These are phyloP conservation scores for Talaromyces albobiverticillius DNA, from an alignment of 2,329 filamentous ascomycete species.

Conservation along the genomic window DNA sequence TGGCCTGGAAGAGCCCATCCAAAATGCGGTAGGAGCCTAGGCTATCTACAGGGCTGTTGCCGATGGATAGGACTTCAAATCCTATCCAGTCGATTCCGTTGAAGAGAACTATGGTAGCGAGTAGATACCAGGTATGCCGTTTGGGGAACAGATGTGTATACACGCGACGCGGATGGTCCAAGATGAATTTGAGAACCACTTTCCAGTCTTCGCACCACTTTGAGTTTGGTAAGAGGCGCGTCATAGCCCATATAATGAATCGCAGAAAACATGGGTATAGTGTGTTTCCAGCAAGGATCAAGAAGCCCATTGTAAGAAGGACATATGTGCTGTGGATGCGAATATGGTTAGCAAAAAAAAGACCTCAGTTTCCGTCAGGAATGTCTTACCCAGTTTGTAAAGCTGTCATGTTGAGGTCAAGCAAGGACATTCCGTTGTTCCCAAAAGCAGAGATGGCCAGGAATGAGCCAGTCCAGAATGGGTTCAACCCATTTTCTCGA, in stretches of 20 bases:
- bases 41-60: constrained; percentile 54
- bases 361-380: neutral
- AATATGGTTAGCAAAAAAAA: neutral
- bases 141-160: constrained; percentile 57
- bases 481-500: constrained; percentile 46
- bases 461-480: constrained; percentile 49
- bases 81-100: constrained; percentile 64
- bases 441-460: constrained; percentile 56
- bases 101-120: constrained; percentile 59
- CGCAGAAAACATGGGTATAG: constrained; percentile 64
- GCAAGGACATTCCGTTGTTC: constrained; percentile 54
- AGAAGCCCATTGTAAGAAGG: constrained; percentile 50
- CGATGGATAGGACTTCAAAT: constrained; percentile 65
- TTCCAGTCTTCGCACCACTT: constrained; percentile 29
- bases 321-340: constrained; percentile 31
- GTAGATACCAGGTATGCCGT: constrained; percentile 63
- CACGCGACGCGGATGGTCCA: constrained; percentile 32
- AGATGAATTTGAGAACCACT: constrained; percentile 31
- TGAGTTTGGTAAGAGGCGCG: constrained; percentile 26
- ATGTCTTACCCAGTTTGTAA: constrained; percentile 34
- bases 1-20: constrained; percentile 62
- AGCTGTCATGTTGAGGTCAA: constrained; percentile 53
- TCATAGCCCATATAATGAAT: constrained; percentile 55
- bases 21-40: constrained; percentile 57
- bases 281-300: constrained; percentile 65